These are phyloP conservation scores for Trichoderma sp. DNA, from an alignment of 2,329 filamentous ascomycete species.

Conservation along the genomic window DNA sequence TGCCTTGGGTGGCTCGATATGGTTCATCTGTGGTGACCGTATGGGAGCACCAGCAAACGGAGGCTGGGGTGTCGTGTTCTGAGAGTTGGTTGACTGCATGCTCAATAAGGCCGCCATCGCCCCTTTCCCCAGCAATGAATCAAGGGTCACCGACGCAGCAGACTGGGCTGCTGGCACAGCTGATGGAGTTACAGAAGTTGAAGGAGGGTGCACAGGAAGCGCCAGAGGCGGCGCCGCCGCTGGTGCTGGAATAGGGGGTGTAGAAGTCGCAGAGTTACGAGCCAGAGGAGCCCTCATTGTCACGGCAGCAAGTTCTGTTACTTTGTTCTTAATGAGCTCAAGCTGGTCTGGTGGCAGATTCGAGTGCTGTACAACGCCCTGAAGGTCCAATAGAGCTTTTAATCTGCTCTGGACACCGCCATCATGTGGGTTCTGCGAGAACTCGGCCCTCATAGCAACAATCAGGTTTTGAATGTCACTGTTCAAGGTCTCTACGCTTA, in stretches of 20 bases:
- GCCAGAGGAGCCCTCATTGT: constrained; percentile 52
- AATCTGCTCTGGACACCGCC: constrained; percentile 72
- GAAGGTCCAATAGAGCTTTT: constrained; percentile 81
- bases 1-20: constrained; percentile 36
- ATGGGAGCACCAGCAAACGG: constrained; percentile 40
- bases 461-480: constrained; percentile 81
- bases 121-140: constrained; percentile 58
- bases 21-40: constrained; percentile 50
- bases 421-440: constrained; percentile 75
- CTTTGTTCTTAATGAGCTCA: constrained; percentile 79
- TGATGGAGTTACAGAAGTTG: constrained; percentile 35
- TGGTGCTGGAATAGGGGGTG: constrained; percentile 40
- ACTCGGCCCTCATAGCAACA: constrained; percentile 67
- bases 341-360: constrained; percentile 78
- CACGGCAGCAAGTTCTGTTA: constrained; percentile 70
- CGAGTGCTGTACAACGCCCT: constrained; percentile 69
- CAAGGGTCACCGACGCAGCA: constrained; percentile 48
- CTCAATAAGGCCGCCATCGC: constrained; percentile 59
- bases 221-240: constrained; percentile 32
- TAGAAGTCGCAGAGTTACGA: constrained; percentile 41
- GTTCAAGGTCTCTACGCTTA: constrained; percentile 72
- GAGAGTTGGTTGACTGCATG: constrained; percentile 51
- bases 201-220: constrained; percentile 29
- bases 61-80: constrained; percentile 43
- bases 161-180: constrained; percentile 34